phyloP scores from a whole-genome alignment of 2,329 filamentous ascomycete species.

The Xylogone sp. region DNA sequence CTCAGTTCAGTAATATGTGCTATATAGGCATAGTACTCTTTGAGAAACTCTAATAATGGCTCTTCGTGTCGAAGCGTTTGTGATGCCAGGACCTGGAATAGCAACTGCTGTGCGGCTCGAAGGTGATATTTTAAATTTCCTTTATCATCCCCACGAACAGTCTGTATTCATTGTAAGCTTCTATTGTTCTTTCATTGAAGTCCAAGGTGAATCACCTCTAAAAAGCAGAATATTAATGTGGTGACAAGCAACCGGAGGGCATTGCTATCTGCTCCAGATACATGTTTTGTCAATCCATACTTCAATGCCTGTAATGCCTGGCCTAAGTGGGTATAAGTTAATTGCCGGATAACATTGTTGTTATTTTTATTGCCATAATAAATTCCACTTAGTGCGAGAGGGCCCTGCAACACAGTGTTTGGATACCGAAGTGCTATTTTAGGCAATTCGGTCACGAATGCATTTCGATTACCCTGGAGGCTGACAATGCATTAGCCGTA shows the following conservation, averaged over 20 bases:
- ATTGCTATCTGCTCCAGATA: background rate
- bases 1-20: background rate
- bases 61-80: background rate
- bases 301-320: constrained; percentile 1
- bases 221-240: background rate
- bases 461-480: background rate
- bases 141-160: background rate
- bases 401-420: background rate
- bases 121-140: background rate
- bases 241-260: constrained; percentile 1
- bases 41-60: background rate
- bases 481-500: background rate
- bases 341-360: background rate
- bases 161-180: background rate
- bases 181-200: background rate
- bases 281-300: constrained; percentile 1
- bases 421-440: background rate
- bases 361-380: constrained; percentile 1
- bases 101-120: background rate
- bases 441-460: background rate
- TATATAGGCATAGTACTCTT: constrained; percentile 1
- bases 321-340: background rate
- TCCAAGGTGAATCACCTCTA: constrained; percentile 1
- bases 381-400: background rate
- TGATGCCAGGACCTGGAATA: background rate